A percentile compares a stretch with the other conserved stretches of the same genome.
Evolutionary conservation across 495 filamentous ascomycete genomes (phyloP).

Genomic region (Staphylotrichum longicolle): DNA sequence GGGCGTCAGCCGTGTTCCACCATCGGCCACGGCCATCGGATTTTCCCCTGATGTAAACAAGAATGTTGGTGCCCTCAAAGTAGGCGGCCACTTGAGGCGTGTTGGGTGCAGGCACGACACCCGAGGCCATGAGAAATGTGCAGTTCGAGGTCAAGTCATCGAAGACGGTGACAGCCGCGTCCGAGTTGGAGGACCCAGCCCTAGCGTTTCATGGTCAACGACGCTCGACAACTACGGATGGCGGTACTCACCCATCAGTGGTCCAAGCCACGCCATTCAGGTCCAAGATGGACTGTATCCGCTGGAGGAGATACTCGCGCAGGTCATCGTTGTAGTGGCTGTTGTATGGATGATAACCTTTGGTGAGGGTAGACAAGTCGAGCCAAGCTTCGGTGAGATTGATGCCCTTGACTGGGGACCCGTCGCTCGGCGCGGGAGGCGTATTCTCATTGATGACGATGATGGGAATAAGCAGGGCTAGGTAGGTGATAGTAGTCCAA

Average conservation of each 20-base stretch:
- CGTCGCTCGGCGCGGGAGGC: conserved; percentile 62
- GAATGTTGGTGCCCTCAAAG: conserved; percentile 89
- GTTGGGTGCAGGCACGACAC: conserved; percentile 25
- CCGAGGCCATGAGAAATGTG: conserved; percentile 43
- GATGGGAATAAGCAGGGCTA: conserved; percentile 66
- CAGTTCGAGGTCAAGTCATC: conserved; percentile 80
- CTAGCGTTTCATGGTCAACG: conserved; percentile 1
- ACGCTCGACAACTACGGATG: conserved; percentile 11
- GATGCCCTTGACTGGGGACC: conserved; percentile 43
- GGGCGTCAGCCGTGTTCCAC: conserved; percentile 53
- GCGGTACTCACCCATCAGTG: conserved; percentile 27
- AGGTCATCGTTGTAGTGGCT: conserved; percentile 77
- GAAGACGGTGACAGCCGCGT: conserved; percentile 60
- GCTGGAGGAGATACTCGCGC: conserved; percentile 68
- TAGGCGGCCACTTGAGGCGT: conserved; percentile 55
- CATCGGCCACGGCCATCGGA: conserved; percentile 65
- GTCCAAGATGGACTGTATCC: conserved; percentile 66
- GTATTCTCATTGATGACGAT: conserved; percentile 72
- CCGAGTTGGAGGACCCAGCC: conserved; percentile 15
- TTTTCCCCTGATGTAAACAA: conserved; percentile 83
- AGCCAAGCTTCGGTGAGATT: conserved; percentile 83
- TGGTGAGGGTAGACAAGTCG: conserved; percentile 74
- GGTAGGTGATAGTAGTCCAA: conserved; percentile 65
- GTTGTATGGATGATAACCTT: conserved; percentile 84
- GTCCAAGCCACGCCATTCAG: conserved; percentile 48